Evolutionary conservation across 2,329 filamentous ascomycete species (phyloP), one percentile per base, ranked within the genome.

Genomic region (Beauveria varroae): DNA sequence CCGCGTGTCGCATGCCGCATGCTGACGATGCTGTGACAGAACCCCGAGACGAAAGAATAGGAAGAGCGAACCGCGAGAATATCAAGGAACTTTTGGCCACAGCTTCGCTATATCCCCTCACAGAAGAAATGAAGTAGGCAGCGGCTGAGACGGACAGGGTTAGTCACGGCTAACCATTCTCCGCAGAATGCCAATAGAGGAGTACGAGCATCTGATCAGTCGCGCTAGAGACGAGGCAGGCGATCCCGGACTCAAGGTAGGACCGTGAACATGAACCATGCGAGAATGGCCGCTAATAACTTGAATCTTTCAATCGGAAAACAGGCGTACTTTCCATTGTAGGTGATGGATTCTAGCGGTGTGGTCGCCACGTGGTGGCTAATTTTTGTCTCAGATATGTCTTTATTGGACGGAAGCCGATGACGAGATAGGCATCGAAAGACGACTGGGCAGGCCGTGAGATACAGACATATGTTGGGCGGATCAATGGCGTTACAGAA

Each of bases 301-400:
- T 40, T 16, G 16, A 18, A 26, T 41, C 2, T 16, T 28, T 28
- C 30, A 1, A 9, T 37, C 26, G 18, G 16, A 10, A 58, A 18
- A 20, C 66, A 84, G 84, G 80, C 83, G 37, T 87, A 87, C 69
- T 86, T 87, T 63, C 82, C 82, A 49, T 68, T 86, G 79, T 86
- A 72, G 78, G 82, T 78, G 34, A 34, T 24, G 37, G 24, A 22
- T 18, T 22, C 2, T 26, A 20, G 47, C 49, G 7, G n/a, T 24
- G 12, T 26, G 20, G 20, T 16, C 14, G n/a, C 20, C 28, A 46
- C 3, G n/a, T 2, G 2, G 9, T 28, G 34, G 20, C 43, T 57
- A 57, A 57, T 37, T 18, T 34, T 14, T 37, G 54, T 47, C 34
- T 60, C 62, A 86, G 83, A 64, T 86, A 87, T 68, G 81, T 87